Percentiles rank a stretch among this genome's conserved stretches.
Conservation (phyloP, 345 rosid genomes). For the Euclidium syriacum region DNA sequence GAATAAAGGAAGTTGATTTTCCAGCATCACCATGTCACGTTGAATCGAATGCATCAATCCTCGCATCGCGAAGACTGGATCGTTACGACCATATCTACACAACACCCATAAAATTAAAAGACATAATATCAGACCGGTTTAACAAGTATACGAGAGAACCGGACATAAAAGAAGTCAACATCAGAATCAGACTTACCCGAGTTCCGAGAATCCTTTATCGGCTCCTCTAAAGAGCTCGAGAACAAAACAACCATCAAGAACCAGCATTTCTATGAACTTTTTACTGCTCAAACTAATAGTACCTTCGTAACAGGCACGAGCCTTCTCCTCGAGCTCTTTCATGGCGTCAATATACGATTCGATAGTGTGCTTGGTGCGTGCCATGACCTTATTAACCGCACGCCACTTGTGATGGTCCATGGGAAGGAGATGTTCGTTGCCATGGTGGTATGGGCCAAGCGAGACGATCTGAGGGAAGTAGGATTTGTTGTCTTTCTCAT, state of each 20-base stretch:
- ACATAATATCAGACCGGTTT: neutral
- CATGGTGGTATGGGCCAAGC: slow-evolving; percentile 79
- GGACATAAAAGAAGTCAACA: neutral
- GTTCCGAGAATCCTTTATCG: slow-evolving; percentile 48
- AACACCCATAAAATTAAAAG: neutral
- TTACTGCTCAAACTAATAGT: slow-evolving; percentile 44
- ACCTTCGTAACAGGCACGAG: slow-evolving; percentile 68
- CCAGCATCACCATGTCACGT: slow-evolving; percentile 88
- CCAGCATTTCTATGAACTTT: slow-evolving; percentile 69
- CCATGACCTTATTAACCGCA: slow-evolving; percentile 53
- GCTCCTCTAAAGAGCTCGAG: slow-evolving; percentile 75
- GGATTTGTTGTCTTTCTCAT: slow-evolving; percentile 59
- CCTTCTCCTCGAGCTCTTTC: slow-evolving; percentile 61
- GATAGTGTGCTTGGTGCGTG: slow-evolving; percentile 48
- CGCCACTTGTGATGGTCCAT: slow-evolving; percentile 92
- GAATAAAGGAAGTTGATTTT: slow-evolving; percentile 79
- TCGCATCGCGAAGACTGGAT: slow-evolving; percentile 75
- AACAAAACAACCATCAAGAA: slow-evolving; percentile 73
- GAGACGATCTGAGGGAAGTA: slow-evolving; percentile 72
- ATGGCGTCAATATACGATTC: slow-evolving; percentile 51
- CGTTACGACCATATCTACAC: slow-evolving; percentile 52
- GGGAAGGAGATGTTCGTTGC: slow-evolving; percentile 53
- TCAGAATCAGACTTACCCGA: slow-evolving; percentile 30
- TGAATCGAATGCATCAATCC: slow-evolving; percentile 85
- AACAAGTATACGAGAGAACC: neutral